A percentile compares a stretch with the other conserved stretches of the same genome.
Evolutionary conservation across 2,329 filamentous ascomycete genomes (phyloP).

Genomic region (Aureobasidium sp.): DNA sequence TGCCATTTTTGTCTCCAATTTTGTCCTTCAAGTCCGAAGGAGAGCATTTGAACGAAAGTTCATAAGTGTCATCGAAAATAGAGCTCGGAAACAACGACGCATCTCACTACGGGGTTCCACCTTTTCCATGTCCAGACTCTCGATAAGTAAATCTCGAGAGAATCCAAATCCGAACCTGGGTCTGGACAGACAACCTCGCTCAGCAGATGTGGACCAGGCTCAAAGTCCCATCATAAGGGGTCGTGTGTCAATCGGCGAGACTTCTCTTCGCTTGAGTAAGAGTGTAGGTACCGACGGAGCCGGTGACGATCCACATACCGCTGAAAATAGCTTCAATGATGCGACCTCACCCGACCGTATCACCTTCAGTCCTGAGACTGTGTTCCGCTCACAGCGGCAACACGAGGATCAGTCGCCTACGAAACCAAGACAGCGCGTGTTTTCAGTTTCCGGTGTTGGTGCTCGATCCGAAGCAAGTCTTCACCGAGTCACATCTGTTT

Average conservation of each 20-base stretch:
- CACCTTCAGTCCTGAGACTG: conserved; percentile 27
- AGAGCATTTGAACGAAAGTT: conserved; percentile 58
- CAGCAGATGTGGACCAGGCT: background rate
- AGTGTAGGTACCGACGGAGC: background rate
- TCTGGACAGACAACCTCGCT: background rate
- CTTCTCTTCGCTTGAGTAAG: background rate
- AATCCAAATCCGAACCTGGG: background rate
- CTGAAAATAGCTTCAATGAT: background rate
- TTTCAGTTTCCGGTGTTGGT: conserved; percentile 25
- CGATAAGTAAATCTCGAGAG: background rate
- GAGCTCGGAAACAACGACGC: conserved; percentile 16
- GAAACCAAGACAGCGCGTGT: background rate
- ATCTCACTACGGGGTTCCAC: background rate
- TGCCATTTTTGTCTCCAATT: conserved; percentile 59
- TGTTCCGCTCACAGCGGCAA: conserved; percentile 18
- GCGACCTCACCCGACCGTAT: conserved; percentile 20
- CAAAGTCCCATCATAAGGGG: background rate
- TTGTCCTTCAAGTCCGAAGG: conserved; percentile 55
- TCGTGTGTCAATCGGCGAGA: background rate
- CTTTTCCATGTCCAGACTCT: conserved; percentile 4
- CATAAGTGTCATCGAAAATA: conserved; percentile 41
- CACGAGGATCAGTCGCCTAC: background rate
- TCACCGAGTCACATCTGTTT: conserved; percentile 9
- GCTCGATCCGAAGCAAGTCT: conserved; percentile 28
- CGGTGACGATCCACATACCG: background rate